Percentiles rank a stretch among this genome's conserved stretches.
phyloP scores from a whole-genome alignment of 2,329 filamentous ascomycete species.

The Fusarium drepaniforme region DNA sequence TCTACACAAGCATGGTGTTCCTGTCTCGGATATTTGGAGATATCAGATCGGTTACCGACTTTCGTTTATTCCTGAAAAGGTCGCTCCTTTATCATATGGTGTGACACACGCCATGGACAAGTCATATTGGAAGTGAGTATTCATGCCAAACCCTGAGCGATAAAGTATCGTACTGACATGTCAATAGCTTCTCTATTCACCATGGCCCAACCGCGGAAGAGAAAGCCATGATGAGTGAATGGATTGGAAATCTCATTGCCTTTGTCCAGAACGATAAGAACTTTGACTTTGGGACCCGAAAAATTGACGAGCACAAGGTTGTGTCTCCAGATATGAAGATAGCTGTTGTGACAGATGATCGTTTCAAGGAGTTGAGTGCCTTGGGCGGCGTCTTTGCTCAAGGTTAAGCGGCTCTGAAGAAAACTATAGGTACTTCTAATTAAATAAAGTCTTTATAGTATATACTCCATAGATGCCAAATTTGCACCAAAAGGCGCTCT shows the following conservation, averaged over 20 bases:
- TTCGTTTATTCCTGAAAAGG: conserved; percentile 55
- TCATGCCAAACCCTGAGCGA: conserved; percentile 17
- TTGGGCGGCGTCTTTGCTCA: not conserved
- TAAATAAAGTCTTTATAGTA: not conserved
- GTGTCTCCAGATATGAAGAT: not conserved
- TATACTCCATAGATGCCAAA: not conserved
- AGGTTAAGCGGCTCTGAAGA: not conserved
- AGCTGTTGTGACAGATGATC: not conserved
- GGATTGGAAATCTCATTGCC: conserved; percentile 52
- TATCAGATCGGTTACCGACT: conserved; percentile 57
- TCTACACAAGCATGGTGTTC: conserved; percentile 48
- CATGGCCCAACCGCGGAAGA: conserved; percentile 53
- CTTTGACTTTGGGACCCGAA: conserved; percentile 49
- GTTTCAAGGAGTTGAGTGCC: not conserved
- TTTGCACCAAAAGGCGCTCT: too few relatives aligned
- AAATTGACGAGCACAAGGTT: not conserved
- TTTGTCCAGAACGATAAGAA: conserved; percentile 50
- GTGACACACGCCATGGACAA: conserved; percentile 57
- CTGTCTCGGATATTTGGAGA: conserved; percentile 52
- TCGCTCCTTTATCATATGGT: conserved; percentile 51
- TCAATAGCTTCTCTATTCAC: conserved; percentile 50
- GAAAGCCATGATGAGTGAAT: conserved; percentile 51
- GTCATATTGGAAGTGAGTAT: conserved; percentile 55
- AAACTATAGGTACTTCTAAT: too few relatives aligned
- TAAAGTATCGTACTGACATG: not conserved